These are phyloP conservation scores for Botryosphaeria dothidea DNA, from an alignment of 2,329 filamentous ascomycete species.

Conservation along the genomic window DNA sequence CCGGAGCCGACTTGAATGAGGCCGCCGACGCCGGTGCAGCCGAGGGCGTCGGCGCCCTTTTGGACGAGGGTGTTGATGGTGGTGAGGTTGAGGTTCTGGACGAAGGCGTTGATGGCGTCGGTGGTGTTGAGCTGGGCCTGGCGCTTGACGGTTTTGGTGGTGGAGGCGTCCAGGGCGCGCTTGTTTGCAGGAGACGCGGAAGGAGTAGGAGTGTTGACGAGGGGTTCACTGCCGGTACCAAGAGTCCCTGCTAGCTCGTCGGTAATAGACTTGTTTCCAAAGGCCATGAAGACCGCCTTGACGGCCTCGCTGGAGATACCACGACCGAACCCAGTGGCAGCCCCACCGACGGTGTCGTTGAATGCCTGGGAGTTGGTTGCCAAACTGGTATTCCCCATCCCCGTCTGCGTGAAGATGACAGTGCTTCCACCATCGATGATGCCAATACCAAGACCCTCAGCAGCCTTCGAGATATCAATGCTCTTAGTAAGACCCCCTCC, in stretches of 20 bases:
- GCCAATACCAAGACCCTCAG: constrained; percentile 4
- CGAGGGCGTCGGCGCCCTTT: not conserved
- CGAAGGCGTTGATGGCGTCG: not conserved
- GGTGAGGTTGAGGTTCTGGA: constrained; percentile 7
- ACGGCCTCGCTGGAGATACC: constrained; percentile 2
- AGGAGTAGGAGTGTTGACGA: not conserved
- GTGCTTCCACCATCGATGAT: constrained; percentile 6
- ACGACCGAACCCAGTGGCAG: constrained; percentile 9
- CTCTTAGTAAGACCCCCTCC: not conserved
- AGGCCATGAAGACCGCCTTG: not conserved
- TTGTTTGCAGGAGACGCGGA: not conserved
- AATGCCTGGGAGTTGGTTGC: not conserved
- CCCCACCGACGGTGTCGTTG: constrained; percentile 10
- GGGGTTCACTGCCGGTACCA: not conserved
- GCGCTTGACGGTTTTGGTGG: not conserved
- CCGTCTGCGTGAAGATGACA: constrained; percentile 4
- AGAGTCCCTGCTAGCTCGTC: not conserved
- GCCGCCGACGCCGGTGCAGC: constrained; percentile 12
- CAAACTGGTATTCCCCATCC: not conserved
- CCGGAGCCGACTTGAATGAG: constrained; percentile 1
- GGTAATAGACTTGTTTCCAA: not conserved
- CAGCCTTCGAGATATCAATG: not conserved
- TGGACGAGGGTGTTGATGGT: constrained; percentile 1
- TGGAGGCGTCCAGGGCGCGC: not conserved
- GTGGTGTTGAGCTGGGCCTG: constrained; percentile 4